Evolutionary conservation across 202 grass and related monocot species (phyloP).

Genomic region (Cymbopogon flexuosus): DNA sequence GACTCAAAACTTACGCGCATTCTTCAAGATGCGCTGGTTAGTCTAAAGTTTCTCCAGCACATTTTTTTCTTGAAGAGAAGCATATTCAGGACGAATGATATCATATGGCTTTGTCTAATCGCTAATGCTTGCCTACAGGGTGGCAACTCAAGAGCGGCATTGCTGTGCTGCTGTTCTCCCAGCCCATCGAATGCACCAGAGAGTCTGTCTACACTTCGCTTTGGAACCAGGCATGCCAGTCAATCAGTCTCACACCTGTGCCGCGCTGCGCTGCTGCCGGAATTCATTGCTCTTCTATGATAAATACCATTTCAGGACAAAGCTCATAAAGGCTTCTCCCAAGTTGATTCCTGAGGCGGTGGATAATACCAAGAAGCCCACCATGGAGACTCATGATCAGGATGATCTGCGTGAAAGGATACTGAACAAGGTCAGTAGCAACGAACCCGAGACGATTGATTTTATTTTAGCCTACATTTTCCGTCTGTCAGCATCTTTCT

Average conservation of each 20-base stretch:
- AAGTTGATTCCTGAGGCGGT: constrained; percentile 29
- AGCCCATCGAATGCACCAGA: constrained; percentile 66
- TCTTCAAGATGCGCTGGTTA: constrained; percentile 89
- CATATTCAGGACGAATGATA: background rate
- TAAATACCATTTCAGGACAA: constrained; percentile 46
- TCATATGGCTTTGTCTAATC: background rate
- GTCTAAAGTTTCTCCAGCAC: constrained; percentile 19
- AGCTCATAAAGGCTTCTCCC: constrained; percentile 56
- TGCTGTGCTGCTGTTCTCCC: constrained; percentile 91
- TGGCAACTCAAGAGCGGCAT: constrained; percentile 72
- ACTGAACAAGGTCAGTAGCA: constrained; percentile 47
- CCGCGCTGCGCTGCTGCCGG: constrained; percentile 24
- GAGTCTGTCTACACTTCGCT: constrained; percentile 77
- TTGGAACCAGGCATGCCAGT: constrained; percentile 66
- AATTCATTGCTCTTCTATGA: background rate
- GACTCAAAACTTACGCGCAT: constrained; percentile 90
- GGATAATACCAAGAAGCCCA: constrained; percentile 32
- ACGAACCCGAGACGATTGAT: background rate
- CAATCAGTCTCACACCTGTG: background rate
- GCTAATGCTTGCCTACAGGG: constrained; percentile 52
- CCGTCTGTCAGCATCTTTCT: background rate
- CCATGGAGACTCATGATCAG: constrained; percentile 27
- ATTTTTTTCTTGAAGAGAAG: background rate
- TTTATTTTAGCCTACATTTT: background rate
- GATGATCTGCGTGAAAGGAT: constrained; percentile 42